Evolutionary conservation across 805 yeast species (phyloP), one percentile per base, ranked within the genome.

Genomic region (Wickerhamiella hasegawae): DNA sequence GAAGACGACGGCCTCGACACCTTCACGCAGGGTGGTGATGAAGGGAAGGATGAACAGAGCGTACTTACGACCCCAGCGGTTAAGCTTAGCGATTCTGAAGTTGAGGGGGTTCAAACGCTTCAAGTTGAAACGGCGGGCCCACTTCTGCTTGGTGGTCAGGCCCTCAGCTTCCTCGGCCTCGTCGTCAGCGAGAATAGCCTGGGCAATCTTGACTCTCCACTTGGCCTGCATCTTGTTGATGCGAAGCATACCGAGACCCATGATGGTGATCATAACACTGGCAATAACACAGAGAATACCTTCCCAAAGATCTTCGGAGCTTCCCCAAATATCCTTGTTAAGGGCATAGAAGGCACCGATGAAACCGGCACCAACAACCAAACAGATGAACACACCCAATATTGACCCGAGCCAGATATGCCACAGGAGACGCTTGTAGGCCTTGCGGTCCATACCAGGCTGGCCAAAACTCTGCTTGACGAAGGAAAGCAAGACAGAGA

Each of bases 191-290:
- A 83, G 60, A 40, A 85, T 62, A 8, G 95, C 87, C 52, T 63
- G 69, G 20, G 96, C 95, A 54, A 87, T 80, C 63, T 87, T 87
- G 46, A 84, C 68, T 65, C 95, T 74, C 98, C 98, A 87, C 63
- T 87, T 87, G 47, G 73, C 87, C 62, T 83, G 84, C 94, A 85
- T 82, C 66, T 85, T 84, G 66, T 85, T 85, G 58, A 87, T 69
- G 60, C 97, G 73, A 53, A 87, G 69, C 94, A 87, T 81, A 39
- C 96, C 94, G 51, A 87, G 69, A 57, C 98, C 97, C 96, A 87
- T 85, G 48, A 78, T 48, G 10, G 95, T 71, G 53, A 87, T 87
- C 72, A 87, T 71, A 32, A 81, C 62, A 0, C 94, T 72, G 2
- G 97, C 98, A 56, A 87, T 74, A 45, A 87, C 62, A 60, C 92